Evolutionary conservation across 148 eudicot species (phyloP).

Genomic region (Chenopodium suecicum): DNA sequence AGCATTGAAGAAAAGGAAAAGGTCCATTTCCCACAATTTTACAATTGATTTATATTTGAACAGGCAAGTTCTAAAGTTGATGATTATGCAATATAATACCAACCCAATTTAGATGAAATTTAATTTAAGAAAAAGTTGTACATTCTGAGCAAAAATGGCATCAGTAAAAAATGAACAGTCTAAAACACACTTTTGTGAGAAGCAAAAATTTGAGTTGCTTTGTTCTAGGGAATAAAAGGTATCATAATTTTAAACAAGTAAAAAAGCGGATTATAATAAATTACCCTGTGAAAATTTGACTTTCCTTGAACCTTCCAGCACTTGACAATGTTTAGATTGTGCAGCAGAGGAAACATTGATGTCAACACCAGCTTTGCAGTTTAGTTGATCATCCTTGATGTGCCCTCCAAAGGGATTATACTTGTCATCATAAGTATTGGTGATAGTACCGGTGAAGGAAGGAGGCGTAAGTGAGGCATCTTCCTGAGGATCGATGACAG

Average conservation of each 20-base stretch:
- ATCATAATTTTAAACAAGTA: background rate
- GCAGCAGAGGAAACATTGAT: slow-evolving; percentile 31
- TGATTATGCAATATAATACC: background rate
- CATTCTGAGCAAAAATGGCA: background rate
- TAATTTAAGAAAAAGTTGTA: background rate
- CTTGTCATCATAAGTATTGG: slow-evolving; percentile 45
- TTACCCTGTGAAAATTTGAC: slow-evolving; percentile 86
- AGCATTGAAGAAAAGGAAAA: slow-evolving; percentile 37
- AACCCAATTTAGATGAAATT: background rate
- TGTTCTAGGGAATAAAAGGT: background rate
- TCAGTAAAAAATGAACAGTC: background rate
- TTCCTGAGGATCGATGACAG: slow-evolving; percentile 44
- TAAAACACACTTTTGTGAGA: background rate
- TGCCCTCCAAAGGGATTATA: slow-evolving; percentile 31
- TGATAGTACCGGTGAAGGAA: slow-evolving; percentile 45
- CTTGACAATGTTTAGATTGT: slow-evolving; percentile 38
- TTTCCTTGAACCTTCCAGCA: slow-evolving; percentile 58
- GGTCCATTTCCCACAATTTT: slow-evolving; percentile 22
- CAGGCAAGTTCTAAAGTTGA: slow-evolving; percentile 7
- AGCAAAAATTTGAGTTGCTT: background rate
- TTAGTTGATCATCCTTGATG: slow-evolving; percentile 38
- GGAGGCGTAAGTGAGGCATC: slow-evolving; percentile 60
- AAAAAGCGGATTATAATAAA: background rate
- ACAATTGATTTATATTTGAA: background rate
- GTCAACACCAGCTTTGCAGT: slow-evolving; percentile 27